Percentiles rank a stretch among this genome's conserved stretches.
Evolutionary conservation across 495 filamentous ascomycete genomes (phyloP).

Genomic region (Trypethelium eluteriae): DNA sequence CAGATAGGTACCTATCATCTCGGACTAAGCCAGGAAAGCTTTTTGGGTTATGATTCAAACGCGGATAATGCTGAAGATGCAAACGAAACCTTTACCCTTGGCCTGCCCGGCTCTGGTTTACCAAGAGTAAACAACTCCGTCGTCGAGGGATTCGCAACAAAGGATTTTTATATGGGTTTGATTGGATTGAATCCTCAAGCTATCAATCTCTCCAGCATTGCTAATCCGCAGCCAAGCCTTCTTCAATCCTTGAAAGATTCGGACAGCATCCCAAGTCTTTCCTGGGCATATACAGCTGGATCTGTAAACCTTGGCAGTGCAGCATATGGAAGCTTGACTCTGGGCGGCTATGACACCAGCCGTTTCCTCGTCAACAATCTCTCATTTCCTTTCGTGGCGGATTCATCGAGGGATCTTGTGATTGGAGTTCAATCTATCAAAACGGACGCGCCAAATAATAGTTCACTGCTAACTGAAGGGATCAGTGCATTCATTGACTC

Average conservation of each 20-base stretch:
- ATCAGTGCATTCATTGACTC: conserved; percentile 53
- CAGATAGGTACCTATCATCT: conserved; percentile 25
- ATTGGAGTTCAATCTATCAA: conserved; percentile 13
- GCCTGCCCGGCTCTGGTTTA: conserved; percentile 23
- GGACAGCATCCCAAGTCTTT: conserved; percentile 22
- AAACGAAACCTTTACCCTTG: conserved; percentile 30
- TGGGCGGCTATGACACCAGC: conserved; percentile 20
- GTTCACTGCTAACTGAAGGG: conserved; percentile 8
- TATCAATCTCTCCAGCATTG: conserved; percentile 30
- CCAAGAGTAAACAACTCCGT: conserved; percentile 22
- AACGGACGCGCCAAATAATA: neutral
- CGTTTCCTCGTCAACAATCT: conserved; percentile 13
- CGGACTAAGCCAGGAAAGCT: conserved; percentile 13
- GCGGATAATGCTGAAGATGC: conserved; percentile 28
- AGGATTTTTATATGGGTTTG: conserved; percentile 33
- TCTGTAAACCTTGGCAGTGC: conserved; percentile 19
- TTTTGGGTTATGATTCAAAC: neutral
- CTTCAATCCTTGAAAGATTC: conserved; percentile 24
- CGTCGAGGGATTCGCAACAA: conserved; percentile 28
- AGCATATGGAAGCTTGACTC: conserved; percentile 17
- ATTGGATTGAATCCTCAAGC: conserved; percentile 28
- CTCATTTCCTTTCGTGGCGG: conserved; percentile 3
- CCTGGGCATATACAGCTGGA: conserved; percentile 37
- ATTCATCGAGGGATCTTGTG: neutral
- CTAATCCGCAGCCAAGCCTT: conserved; percentile 29